A percentile compares a stretch with the other conserved stretches of the same genome.
Evolutionary conservation across 768 basidiomycete genomes (phyloP).

Genomic region (Leccinum uliginosum): DNA sequence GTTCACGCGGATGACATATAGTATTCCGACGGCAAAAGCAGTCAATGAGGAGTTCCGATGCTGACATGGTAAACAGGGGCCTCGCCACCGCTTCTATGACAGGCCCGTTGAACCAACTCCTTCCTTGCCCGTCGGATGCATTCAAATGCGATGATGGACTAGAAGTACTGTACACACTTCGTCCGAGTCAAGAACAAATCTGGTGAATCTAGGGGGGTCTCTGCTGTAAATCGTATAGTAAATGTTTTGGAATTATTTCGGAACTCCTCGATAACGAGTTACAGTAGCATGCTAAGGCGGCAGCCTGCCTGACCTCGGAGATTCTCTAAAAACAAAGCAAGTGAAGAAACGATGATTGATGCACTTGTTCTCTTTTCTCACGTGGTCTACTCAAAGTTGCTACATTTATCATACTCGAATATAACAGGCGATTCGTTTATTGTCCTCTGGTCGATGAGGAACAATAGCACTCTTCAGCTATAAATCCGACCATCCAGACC

Average conservation of each 20-base stretch:
- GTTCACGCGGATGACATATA: background rate
- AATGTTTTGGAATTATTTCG: too few species aligned
- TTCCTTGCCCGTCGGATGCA: background rate
- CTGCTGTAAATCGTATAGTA: background rate
- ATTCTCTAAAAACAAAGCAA: background rate
- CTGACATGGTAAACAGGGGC: too few species aligned
- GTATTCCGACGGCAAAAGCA: background rate
- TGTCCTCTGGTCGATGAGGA: constrained; percentile 1
- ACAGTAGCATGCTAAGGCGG: too few species aligned
- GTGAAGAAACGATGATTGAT: background rate
- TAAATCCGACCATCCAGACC: constrained; percentile 15
- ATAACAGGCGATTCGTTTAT: constrained; percentile 14
- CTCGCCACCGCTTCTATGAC: background rate
- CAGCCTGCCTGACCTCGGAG: background rate
- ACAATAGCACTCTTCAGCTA: constrained; percentile 17
- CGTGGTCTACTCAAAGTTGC: background rate
- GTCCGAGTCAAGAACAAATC: background rate
- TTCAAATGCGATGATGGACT: background rate
- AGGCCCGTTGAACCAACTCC: background rate
- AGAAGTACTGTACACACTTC: background rate
- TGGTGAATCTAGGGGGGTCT: background rate
- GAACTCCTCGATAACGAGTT: background rate
- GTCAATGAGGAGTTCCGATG: background rate
- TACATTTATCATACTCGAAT: background rate
- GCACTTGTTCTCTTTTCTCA: background rate